Evolutionary conservation across 768 basidiomycete species (phyloP), one percentile per base, ranked within the genome.

Genomic region (Gyrodon lividus): DNA sequence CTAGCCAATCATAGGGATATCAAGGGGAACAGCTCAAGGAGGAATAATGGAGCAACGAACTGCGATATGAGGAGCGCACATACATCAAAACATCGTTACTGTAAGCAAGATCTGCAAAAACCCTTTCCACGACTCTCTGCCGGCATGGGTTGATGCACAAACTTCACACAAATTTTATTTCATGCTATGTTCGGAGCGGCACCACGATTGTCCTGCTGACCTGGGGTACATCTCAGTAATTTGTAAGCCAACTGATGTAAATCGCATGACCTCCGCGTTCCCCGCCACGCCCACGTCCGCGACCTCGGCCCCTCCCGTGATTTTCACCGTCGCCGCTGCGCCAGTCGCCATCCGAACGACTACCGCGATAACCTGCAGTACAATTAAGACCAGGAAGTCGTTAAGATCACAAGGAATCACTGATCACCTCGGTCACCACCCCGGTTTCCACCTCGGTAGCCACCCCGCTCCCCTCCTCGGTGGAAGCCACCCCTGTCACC

Each of bases 271-370:
- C 76, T 63, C 70, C 68, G 20, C 74, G 66, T 20, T 77, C 74
- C 31, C 75, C 68, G 35, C 74, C 61, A 23, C 73, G 70, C 19
- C 76, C 75, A 26, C 79, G 74, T 12, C 78, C 76, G 40, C 79
- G 70, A 7, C 72, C 73, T 46, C 77, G 62, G 22, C 74, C 69
- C 39, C 74, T 72, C 23, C 74, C 62, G 0, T 73, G 75, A 55
- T 65, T 69, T 53, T 74, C 70, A 19, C 63, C 56, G 20, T 76
- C 76, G 9, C 71, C 73, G 38, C 74, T 75, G 49, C 80, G 74
- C 73, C 76, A 79, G 42, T 79, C 81, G 24, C 78, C 75, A 49
- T 68, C 67, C 6, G 52, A 39, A 12, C 61, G 63, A 31, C 57
- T 57, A 19, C 61, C 55, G 22, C 62, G 59, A 35, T 57, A 39